A percentile compares a stretch with the other conserved stretches of the same genome.
These are phyloP conservation scores for Camellia granthamiana DNA, from an alignment of 148 eudicot species.

Conservation along the genomic window DNA sequence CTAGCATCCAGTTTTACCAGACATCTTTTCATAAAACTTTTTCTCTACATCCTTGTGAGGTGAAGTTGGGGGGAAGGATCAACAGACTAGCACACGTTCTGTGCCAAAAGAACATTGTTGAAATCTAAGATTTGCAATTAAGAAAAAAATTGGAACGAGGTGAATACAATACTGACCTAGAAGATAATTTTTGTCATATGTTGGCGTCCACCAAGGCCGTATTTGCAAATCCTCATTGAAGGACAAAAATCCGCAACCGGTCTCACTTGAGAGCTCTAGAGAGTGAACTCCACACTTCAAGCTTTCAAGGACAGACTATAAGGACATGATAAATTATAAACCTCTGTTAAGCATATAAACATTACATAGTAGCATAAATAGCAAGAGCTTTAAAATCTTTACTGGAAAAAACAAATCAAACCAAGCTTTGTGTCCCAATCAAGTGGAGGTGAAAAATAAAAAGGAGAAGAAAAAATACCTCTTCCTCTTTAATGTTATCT, in stretches of 20 bases:
- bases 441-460: not conserved
- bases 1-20: no score
- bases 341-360: constrained; percentile 1
- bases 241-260: constrained; percentile 55
- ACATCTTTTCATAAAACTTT: no score
- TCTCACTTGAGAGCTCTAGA: constrained; percentile 68
- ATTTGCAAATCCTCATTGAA: constrained; percentile 84
- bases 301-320: constrained; percentile 61
- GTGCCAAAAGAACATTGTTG: no score
- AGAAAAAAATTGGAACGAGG: not conserved
- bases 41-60: no score
- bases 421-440: no score
- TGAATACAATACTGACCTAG: constrained; percentile 43
- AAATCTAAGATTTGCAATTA: no score
- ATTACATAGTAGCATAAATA: not conserved
- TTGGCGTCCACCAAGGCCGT: constrained; percentile 99
- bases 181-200: constrained; percentile 74
- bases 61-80: no score
- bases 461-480: constrained; percentile 39
- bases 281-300: constrained; percentile 57
- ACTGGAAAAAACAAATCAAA: no score
- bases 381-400: constrained; percentile 3
- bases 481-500: constrained; percentile 64
- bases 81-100: no score
- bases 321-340: constrained; percentile 7